Evolutionary conservation across 2,329 filamentous ascomycete species (phyloP), one percentile per base, ranked within the genome.

Genomic region (Colletotrichum tabaci): DNA sequence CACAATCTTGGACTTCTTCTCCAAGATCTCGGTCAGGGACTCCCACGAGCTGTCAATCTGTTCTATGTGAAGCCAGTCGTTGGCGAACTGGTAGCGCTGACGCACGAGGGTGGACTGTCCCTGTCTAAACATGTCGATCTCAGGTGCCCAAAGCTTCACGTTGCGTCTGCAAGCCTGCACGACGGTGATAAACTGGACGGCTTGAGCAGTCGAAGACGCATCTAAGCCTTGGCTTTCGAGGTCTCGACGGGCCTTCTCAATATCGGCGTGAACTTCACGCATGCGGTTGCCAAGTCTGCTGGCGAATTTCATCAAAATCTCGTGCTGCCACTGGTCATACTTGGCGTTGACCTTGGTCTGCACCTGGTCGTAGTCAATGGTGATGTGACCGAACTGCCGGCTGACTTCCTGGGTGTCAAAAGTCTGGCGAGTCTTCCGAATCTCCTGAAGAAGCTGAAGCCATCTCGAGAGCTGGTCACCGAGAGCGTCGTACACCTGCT

Each of bases 241-340:
- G 76, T 98, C 94, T 76, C 93, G 92, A 30, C 96, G 91, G 12
- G 96, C 94, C 82, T 95, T 95, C 77, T 97, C 94, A 72, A 99
- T 93, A 74, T 98, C 96, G 15, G 93, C 92, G 77, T 96, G 95
- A 4, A 98, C 92, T 78, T 99, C 96, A 60, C 94, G 90, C 91
- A 98, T 97, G 61, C 95, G 93, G 74, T 90, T 93, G 57, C 95
- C 94, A 56, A 99, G 92, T 67, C 96, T 94, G 67, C 89, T 89
- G 47, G 95, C 96, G 82, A 99, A 99, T 80, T 98, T 98, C 76
- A 93, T 90, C 47, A 98, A 87, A 66, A 99, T 97, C 75, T 99
- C 96, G 77, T 98, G 94, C 81, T 99, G 96, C 96, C 97, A 99
- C 81, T 98, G 96, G 79, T 99, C 97, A 80, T 99, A 99, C 81